A percentile compares a stretch with the other conserved stretches of the same genome.
phyloP scores from a whole-genome alignment of 768 basidiomycete genomes.

The Cyclocybe cylindracea region DNA sequence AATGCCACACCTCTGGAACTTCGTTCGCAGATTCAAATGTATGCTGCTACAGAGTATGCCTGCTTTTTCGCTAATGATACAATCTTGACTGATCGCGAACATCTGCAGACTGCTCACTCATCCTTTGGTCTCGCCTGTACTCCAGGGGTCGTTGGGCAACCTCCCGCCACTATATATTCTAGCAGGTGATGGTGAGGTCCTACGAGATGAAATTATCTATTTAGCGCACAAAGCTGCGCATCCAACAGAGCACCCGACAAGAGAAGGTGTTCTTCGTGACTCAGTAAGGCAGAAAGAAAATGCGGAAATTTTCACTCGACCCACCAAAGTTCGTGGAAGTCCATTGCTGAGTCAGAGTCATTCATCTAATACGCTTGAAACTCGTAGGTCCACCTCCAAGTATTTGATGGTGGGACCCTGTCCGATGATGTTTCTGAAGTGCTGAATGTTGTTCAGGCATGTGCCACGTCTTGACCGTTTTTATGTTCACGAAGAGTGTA shows the following conservation, averaged over 20 bases:
- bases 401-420: constrained; percentile 60
- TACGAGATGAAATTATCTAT: constrained; percentile 79
- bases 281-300: constrained; percentile 52
- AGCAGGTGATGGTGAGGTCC: constrained; percentile 71
- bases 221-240: constrained; percentile 79
- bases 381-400: constrained; percentile 69
- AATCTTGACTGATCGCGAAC: not conserved
- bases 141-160: constrained; percentile 74
- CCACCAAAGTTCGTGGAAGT: constrained; percentile 45
- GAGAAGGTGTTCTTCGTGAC: constrained; percentile 50
- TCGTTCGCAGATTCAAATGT: constrained; percentile 73
- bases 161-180: constrained; percentile 76
- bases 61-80: not conserved
- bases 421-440: not conserved
- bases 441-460: constrained; percentile 43
- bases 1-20: constrained; percentile 46
- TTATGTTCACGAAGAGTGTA: constrained; percentile 64
- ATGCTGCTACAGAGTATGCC: constrained; percentile 69
- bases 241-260: constrained; percentile 63
- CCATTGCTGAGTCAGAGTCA: not conserved
- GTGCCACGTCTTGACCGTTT: constrained; percentile 75
- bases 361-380: not conserved
- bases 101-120: constrained; percentile 55
- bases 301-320: constrained; percentile 46
- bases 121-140: constrained; percentile 71